Evolutionary conservation across 352 stramenopile species (phyloP), one percentile per base, ranked within the genome.

Genomic region (Globisporangium alternatum): DNA sequence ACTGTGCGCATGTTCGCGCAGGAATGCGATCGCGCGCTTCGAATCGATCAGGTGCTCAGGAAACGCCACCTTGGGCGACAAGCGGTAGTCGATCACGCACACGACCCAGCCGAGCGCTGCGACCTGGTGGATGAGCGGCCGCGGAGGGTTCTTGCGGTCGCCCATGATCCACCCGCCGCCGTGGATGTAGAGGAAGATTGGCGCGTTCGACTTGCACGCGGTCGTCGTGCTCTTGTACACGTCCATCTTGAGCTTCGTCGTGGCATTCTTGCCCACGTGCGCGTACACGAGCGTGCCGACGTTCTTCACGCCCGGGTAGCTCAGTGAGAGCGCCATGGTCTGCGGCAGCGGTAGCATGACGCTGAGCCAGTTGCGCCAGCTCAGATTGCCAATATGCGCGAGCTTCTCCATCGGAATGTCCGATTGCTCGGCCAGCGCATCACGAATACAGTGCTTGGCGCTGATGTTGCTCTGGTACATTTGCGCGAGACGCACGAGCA

Each of bases 121-220:
- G 6, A 89, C 72, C 41, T 88, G 74, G 59, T 90, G 81, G 2
- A 90, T 63, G 10, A 85, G 77, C 13, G 78, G 54, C 22, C 75
- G 78, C 15, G 77, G 80, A 17, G 79, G 67, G 45, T 80, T 76
- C 13, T 75, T 69, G 30, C 76, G 78, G 62, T 83, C 77, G 39
- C 80, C 80, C 19, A 88, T 71, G 59, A 90, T 62, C 81, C 81
- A 90, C 1, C 81, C 81, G 35, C 81, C 81, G 45, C 81, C 81
- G 47, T 90, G 81, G 52, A 90, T 75, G 56, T 88, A 90, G 21
- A 90, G 54, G 44, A 90, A 83, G 35, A 90, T 78, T 1, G 81
- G 81, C 9, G 81, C 79, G 45, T 86, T 81, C n/a, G 66, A 30
- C 21, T 70, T 69, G 39, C 67, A 56, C 35, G 35, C 12, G 39